A percentile compares a stretch with the other conserved stretches of the same genome.
Evolutionary conservation across 768 basidiomycete genomes (phyloP).

Genomic region (Lactarius indigo): DNA sequence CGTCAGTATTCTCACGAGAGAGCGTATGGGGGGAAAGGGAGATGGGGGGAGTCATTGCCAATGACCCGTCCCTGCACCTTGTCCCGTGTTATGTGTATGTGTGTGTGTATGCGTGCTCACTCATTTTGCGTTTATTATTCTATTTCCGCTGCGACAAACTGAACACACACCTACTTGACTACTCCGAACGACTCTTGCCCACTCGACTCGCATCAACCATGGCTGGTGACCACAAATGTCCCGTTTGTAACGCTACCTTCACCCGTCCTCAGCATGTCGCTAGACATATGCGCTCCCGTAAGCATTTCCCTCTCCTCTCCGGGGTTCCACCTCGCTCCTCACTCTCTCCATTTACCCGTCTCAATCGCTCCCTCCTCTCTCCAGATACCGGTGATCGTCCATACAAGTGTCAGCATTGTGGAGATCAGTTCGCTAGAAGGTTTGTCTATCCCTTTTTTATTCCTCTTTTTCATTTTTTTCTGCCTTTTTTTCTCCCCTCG

Average conservation of each 20-base stretch:
- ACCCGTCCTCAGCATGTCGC: conserved; percentile 89
- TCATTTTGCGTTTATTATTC: background rate
- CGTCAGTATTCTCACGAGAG: conserved; percentile 22
- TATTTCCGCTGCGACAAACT: background rate
- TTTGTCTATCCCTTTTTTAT: conserved; percentile 31
- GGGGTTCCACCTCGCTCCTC: conserved; percentile 15
- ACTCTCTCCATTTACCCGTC: conserved; percentile 4
- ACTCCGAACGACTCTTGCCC: background rate
- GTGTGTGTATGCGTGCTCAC: background rate
- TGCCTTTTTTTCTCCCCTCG: conserved; percentile 5
- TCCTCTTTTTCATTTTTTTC: background rate
- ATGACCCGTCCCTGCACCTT: background rate
- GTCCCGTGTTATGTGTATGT: background rate
- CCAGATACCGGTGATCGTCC: conserved; percentile 86
- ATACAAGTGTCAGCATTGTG: conserved; percentile 84
- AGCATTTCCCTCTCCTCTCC: conserved; percentile 36
- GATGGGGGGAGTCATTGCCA: background rate
- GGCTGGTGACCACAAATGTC: conserved; percentile 84
- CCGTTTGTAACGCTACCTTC: conserved; percentile 83
- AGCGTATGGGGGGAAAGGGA: background rate
- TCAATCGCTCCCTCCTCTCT: background rate
- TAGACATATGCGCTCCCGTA: conserved; percentile 87
- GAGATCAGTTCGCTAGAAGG: conserved; percentile 89
- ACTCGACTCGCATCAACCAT: conserved; percentile 35
- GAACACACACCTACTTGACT: background rate